Base-by-base conservation (phyloP, 768 basidiomycete species). In the Clitopilus passeckerianus region DNA sequence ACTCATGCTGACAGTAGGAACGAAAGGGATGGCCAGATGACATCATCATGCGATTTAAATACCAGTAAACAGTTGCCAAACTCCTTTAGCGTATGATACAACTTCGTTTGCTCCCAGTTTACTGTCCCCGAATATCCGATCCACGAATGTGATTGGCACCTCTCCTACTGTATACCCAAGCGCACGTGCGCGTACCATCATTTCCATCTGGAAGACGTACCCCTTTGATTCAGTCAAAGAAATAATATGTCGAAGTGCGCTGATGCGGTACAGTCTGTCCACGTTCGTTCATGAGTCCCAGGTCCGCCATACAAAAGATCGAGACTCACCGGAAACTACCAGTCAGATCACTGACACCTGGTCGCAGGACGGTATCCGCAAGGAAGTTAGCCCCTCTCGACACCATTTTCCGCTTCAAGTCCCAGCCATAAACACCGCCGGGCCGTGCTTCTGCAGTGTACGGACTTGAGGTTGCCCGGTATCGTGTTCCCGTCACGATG, bases 131-230 rank as follows among this genome's bases (percentile, higher is more conserved):
- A 90, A 95, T 68, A 96, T 87, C 35, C 94, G 84, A 74, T 96
- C 94, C 50, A 95, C 94, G 66, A 96, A 96, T 1, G 93, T 96
- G 62, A 96, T 96, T 0, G 94, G 94, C 23, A 96, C 83, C 71
- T 96, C 94, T 4, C 93, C 94, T 0, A 96, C 86, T 4, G 81
- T 85, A 73, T 93, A 95, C 5, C 91, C 93, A 58, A 92, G 74
- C 1, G 90, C 85, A 20, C 87, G 82, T 5, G 94, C 94, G 0
- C 94, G 84, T 18, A 93, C 94, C 83, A 95, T 95, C 89, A 95
- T 96, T 71, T 96, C 94, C 94, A 96, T 96, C 79, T 96, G 94
- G 78, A 96, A 95, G 30, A 96, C 94, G 66, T 95, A 96, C 8
- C 94, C 94, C 63, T 91, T 90, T 1, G 93, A 93, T 61, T 87